A percentile compares a stretch with the other conserved stretches of the same genome.
These are phyloP conservation scores for Chlamydomonas applanata DNA, from an alignment of 139 green algal genomes.

Conservation along the genomic window DNA sequence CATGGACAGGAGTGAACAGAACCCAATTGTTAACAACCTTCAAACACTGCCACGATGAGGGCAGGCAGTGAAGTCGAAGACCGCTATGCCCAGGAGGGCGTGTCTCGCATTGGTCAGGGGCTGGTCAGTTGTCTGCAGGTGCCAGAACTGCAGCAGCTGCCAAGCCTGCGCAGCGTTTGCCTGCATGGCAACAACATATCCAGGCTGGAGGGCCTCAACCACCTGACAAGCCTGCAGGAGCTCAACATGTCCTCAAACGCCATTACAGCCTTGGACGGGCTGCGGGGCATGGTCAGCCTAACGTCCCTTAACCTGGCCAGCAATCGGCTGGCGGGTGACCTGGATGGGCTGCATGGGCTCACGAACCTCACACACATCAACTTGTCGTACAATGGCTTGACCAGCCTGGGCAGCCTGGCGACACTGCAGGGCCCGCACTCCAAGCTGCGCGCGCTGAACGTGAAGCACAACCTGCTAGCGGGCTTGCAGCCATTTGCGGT, in stretches of 20 bases:
- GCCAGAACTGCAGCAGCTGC: slow-evolving; percentile 34
- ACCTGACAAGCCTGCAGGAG: slow-evolving; percentile 37
- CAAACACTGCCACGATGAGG: too few species aligned
- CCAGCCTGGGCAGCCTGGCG: slow-evolving; percentile 35
- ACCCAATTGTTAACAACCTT: too few species aligned
- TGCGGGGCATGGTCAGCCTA: slow-evolving; percentile 32
- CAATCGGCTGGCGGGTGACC: slow-evolving; percentile 53
- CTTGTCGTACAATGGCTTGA: slow-evolving; percentile 65
- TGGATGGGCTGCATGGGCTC: slow-evolving; percentile 42
- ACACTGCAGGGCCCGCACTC: slow-evolving; percentile 31
- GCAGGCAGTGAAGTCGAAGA: too few species aligned
- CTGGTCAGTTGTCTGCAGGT: slow-evolving; percentile 36
- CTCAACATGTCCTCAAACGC: slow-evolving; percentile 76
- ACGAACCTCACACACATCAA: slow-evolving; percentile 48
- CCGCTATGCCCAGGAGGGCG: not conserved
- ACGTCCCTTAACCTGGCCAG: slow-evolving; percentile 68
- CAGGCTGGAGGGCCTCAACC: slow-evolving; percentile 40
- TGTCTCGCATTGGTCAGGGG: slow-evolving; percentile 46
- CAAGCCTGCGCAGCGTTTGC: slow-evolving; percentile 40
- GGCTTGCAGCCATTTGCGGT: slow-evolving; percentile 52
- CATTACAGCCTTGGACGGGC: slow-evolving; percentile 26
- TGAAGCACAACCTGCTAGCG: slow-evolving; percentile 59
- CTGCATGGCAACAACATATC: slow-evolving; percentile 70
- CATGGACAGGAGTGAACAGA: too few species aligned
- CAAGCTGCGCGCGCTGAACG: slow-evolving; percentile 48